A percentile compares a stretch with the other conserved stretches of the same genome.
Conservation (phyloP, 1,284 basidiomycete species). For the Puccinia sorghi region DNA sequence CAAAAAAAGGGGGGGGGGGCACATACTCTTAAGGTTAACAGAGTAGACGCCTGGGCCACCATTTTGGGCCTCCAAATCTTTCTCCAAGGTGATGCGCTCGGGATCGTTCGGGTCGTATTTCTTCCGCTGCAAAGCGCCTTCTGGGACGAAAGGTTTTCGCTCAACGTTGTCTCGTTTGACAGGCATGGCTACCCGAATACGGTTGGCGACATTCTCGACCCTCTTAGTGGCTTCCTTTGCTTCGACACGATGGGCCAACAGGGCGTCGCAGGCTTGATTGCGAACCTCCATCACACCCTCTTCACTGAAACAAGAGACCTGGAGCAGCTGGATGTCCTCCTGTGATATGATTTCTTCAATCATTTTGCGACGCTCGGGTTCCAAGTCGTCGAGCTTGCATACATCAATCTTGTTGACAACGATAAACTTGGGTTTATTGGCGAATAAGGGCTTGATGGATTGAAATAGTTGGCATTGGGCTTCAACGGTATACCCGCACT, state of each 20-base stretch:
- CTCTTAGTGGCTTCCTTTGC: conserved; percentile 88
- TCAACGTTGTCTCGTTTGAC: conserved; percentile 81
- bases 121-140: conserved; percentile 66
- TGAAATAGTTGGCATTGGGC: conserved; percentile 95
- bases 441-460: conserved; percentile 93
- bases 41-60: conserved; percentile 88
- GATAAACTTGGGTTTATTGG: conserved; percentile 83
- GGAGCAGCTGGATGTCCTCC: conserved; percentile 70
- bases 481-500: conserved; percentile 91
- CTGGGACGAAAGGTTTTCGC: conserved; percentile 81
- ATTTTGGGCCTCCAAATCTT: conserved; percentile 77
- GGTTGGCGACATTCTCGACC: conserved; percentile 84
- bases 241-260: conserved; percentile 89
- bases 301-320: conserved; percentile 79
- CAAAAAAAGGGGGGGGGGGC: background rate
- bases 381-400: conserved; percentile 76
- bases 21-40: conserved; percentile 79
- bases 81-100: conserved; percentile 68
- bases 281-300: conserved; percentile 94
- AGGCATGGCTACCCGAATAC: conserved; percentile 89
- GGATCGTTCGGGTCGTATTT: conserved; percentile 85
- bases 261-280: conserved; percentile 84
- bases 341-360: conserved; percentile 80
- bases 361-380: conserved; percentile 70
- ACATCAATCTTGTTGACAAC: conserved; percentile 97